Evolutionary conservation across 192 early-diverging fungal genomes (phyloP).

Genomic region (Podila epicladia): DNA sequence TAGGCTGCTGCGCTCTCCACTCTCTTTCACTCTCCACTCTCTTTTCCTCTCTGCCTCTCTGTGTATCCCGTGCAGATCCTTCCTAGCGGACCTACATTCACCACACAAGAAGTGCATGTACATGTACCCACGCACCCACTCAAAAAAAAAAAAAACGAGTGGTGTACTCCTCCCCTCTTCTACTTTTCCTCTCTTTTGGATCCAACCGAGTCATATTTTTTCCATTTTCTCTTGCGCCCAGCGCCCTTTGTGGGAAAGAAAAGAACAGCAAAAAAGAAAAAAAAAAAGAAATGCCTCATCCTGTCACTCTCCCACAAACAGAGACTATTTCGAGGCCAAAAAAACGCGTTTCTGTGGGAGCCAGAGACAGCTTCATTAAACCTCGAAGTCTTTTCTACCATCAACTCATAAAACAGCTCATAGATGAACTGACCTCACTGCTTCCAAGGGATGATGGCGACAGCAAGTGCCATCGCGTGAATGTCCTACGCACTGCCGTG

Average conservation of each 20-base stretch:
- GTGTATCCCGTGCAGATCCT: too few relatives aligned
- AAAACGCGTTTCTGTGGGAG: too few relatives aligned
- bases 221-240: background rate
- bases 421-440: conserved; percentile 54
- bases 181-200: too few relatives aligned
- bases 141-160: background rate
- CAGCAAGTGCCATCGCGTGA: conserved; percentile 57
- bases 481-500: conserved; percentile 52
- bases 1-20: too few relatives aligned
- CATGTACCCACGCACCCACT: too few relatives aligned
- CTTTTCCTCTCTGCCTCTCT: too few relatives aligned
- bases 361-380: too few relatives aligned
- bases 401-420: conserved; percentile 24
- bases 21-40: too few relatives aligned
- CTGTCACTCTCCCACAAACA: background rate
- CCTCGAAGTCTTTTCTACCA: background rate
- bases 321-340: background rate
- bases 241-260: background rate
- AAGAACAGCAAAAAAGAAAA: background rate
- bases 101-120: too few relatives aligned
- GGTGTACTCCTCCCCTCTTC: too few relatives aligned
- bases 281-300: background rate
- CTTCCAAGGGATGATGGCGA: conserved; percentile 50
- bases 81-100: too few relatives aligned
- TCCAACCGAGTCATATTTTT: background rate